These are phyloP conservation scores for Candida sonorensis DNA, from an alignment of 805 yeast species.

Conservation along the genomic window DNA sequence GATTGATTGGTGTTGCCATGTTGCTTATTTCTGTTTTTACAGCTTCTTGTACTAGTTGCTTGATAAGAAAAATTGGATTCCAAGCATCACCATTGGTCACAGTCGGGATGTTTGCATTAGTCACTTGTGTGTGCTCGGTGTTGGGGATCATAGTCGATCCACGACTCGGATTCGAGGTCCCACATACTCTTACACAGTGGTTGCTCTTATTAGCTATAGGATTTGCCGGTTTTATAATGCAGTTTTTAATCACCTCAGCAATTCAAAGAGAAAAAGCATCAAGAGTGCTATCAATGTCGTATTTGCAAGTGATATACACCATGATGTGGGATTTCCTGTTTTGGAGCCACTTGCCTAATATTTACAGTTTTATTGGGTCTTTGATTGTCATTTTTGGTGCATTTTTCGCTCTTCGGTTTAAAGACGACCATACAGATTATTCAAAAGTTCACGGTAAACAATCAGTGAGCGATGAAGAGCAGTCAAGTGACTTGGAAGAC, in stretches of 20 bases:
- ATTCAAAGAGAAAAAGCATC: slow-evolving; percentile 72
- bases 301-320: slow-evolving; percentile 68
- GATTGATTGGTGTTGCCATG: slow-evolving; percentile 50
- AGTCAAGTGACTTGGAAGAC: no score
- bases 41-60: slow-evolving; percentile 54
- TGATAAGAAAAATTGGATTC: slow-evolving; percentile 62
- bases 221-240: slow-evolving; percentile 68
- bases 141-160: slow-evolving; percentile 46
- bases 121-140: slow-evolving; percentile 45
- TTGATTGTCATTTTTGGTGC: slow-evolving; percentile 59
- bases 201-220: slow-evolving; percentile 51
- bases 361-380: slow-evolving; percentile 60
- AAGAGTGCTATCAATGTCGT: slow-evolving; percentile 57
- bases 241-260: slow-evolving; percentile 65
- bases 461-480: neutral
- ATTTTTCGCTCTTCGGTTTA: slow-evolving; percentile 29
- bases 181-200: slow-evolving; percentile 55
- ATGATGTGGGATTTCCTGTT: slow-evolving; percentile 59
- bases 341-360: slow-evolving; percentile 64
- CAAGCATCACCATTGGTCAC: slow-evolving; percentile 67
- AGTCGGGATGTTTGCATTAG: slow-evolving; percentile 62
- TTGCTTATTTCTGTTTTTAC: slow-evolving; percentile 60
- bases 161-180: slow-evolving; percentile 46
- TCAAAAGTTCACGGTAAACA: neutral
- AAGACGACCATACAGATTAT: neutral